Percentiles rank a stretch among this genome's conserved stretches.
phyloP scores from a whole-genome alignment of 148 eudicot genomes.

The Oxyria digyna region DNA sequence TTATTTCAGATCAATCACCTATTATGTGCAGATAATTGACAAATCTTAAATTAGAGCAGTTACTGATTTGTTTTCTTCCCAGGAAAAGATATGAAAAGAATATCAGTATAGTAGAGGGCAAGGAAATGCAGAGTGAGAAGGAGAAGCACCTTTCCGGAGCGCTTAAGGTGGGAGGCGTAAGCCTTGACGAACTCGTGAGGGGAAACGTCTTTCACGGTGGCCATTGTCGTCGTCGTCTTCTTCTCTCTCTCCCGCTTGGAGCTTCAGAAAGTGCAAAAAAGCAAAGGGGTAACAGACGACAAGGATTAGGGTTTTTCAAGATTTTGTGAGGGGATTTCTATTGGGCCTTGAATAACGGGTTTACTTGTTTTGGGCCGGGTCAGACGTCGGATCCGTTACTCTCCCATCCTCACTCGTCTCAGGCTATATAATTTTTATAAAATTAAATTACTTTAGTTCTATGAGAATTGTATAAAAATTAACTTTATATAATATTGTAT shows the following conservation, averaged over 20 bases:
- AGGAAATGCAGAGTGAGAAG: neutral
- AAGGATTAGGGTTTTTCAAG: neutral
- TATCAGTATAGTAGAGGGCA: too few species aligned
- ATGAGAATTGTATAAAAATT: too few species aligned
- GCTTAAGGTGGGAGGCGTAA: slow-evolving; percentile 47
- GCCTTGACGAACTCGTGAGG: slow-evolving; percentile 48
- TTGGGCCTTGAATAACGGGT: neutral
- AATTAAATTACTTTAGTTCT: too few species aligned
- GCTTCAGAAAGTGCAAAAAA: neutral
- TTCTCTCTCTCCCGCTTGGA: neutral
- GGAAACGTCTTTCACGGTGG: slow-evolving; percentile 39
- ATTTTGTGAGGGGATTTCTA: neutral
- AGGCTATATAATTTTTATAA: too few species aligned
- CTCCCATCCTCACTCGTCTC: too few species aligned
- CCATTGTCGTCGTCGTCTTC: slow-evolving; percentile 26
- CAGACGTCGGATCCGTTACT: too few species aligned
- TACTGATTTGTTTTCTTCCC: too few species aligned
- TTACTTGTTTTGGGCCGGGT: neutral
- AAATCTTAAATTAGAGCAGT: too few species aligned
- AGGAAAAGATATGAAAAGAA: too few species aligned
- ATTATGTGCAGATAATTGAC: too few species aligned
- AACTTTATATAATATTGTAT: too few species aligned
- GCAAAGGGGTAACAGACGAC: neutral
- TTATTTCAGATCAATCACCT: too few species aligned
- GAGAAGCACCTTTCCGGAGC: slow-evolving; percentile 39